Evolutionary conservation across 495 filamentous ascomycete species (phyloP).

Genomic region (Cladorrhinum samala): DNA sequence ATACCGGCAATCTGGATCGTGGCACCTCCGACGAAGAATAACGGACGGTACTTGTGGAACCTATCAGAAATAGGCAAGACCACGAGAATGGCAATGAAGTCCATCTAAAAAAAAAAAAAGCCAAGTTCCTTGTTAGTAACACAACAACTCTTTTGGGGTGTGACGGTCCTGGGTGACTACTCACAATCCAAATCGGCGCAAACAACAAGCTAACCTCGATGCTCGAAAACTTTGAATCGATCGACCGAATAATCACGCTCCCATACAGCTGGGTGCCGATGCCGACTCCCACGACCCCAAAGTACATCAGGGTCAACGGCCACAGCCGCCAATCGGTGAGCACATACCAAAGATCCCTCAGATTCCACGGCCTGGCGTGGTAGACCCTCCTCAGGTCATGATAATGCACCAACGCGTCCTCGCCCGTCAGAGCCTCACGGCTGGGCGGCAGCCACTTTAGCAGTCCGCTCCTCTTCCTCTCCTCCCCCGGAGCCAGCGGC

Average conservation of each 20-base stretch:
- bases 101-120: constrained; percentile 50
- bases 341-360: constrained; percentile 60
- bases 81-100: constrained; percentile 79
- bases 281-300: constrained; percentile 87
- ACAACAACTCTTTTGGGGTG: neutral
- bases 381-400: constrained; percentile 78
- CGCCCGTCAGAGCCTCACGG: constrained; percentile 64
- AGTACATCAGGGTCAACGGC: constrained; percentile 86
- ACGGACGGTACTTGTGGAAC: constrained; percentile 74
- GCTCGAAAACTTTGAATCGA: constrained; percentile 63
- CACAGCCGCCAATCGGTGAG: constrained; percentile 80
- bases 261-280: constrained; percentile 85
- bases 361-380: constrained; percentile 60
- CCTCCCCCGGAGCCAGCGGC: constrained; percentile 59
- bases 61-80: constrained; percentile 81
- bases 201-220: constrained; percentile 75
- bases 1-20: constrained; percentile 79
- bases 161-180: constrained; percentile 25
- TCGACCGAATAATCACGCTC: constrained; percentile 76
- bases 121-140: neutral
- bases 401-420: constrained; percentile 78
- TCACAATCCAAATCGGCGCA: constrained; percentile 86
- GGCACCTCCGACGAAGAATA: constrained; percentile 72
- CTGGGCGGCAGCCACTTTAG: constrained; percentile 57
- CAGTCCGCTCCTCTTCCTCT: constrained; percentile 38